phyloP scores from a whole-genome alignment of 257 asterid genomes.

The Petrea volubilis region DNA sequence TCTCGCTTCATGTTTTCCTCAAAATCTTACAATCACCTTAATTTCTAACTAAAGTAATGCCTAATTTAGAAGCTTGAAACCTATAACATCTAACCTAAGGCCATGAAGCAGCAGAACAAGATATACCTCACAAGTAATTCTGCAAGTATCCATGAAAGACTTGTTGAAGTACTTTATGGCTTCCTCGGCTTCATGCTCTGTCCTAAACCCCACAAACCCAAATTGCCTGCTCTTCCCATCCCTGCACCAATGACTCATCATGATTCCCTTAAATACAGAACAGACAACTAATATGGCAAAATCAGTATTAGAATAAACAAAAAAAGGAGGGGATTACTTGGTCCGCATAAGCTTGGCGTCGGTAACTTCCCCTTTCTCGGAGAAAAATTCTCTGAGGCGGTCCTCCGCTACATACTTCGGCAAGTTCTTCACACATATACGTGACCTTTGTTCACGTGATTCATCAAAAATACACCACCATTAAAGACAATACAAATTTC shows the following conservation, averaged over 20 bases:
- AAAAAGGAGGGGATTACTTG: slow-evolving; percentile 40
- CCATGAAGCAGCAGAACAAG: neutral
- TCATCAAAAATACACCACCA: slow-evolving; percentile 1
- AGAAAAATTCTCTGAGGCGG: slow-evolving; percentile 80
- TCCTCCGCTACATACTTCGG: slow-evolving; percentile 78
- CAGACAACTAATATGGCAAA: neutral
- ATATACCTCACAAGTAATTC: slow-evolving; percentile 81
- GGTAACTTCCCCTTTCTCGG: slow-evolving; percentile 92
- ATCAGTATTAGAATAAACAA: neutral
- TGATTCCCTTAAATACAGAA: neutral
- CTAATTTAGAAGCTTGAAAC: neutral
- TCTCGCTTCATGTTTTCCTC: neutral
- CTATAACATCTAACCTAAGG: neutral
- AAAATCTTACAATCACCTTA: neutral
- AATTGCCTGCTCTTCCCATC: slow-evolving; percentile 92
- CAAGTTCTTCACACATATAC: slow-evolving; percentile 83
- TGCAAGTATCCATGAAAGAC: slow-evolving; percentile 69
- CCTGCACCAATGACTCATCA: slow-evolving; percentile 41
- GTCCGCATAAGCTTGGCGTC: slow-evolving; percentile 95
- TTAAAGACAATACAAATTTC: neutral
- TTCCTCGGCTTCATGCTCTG: slow-evolving; percentile 69
- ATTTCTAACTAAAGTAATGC: neutral
- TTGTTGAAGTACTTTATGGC: slow-evolving; percentile 68
- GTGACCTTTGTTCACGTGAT: slow-evolving; percentile 47
- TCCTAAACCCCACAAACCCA: slow-evolving; percentile 81